Conservation (phyloP, 2,329 filamentous ascomycete genomes). For the Polytolypa hystricis region DNA sequence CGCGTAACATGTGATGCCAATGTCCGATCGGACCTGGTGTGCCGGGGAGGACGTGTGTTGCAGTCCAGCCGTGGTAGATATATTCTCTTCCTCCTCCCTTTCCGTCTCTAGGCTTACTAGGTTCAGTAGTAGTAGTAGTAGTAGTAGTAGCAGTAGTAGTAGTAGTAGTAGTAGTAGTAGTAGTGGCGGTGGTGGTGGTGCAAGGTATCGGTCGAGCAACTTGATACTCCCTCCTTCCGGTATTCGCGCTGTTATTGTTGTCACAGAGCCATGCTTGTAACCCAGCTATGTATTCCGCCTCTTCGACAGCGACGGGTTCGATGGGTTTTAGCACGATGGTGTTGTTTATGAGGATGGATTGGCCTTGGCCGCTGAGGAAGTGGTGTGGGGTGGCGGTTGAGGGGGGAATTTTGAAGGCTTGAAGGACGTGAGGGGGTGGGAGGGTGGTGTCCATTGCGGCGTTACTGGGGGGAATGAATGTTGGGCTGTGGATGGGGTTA, state of each 20-base stretch:
- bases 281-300: slow-evolving; percentile 4
- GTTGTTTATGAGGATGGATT: slow-evolving; percentile 2
- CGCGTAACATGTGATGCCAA: slow-evolving; percentile 6
- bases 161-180: neutral
- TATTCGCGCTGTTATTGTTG: neutral
- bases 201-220: slow-evolving; percentile 6
- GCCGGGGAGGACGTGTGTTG: slow-evolving; percentile 3
- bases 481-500: neutral
- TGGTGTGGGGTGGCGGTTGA: slow-evolving; percentile 3
- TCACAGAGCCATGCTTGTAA: slow-evolving; percentile 3
- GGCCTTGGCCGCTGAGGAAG: slow-evolving; percentile 6
- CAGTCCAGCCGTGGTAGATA: slow-evolving; percentile 6
- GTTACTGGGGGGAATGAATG: neutral
- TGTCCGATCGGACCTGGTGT: neutral
- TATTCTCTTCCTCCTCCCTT: neutral
- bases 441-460: neutral
- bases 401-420: slow-evolving; percentile 2
- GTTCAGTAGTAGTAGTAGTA: too few relatives aligned
- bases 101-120: neutral
- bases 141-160: too few relatives aligned
- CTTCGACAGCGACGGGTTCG: neutral
- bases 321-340: slow-evolving; percentile 5
- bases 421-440: neutral
- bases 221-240: slow-evolving; percentile 2
- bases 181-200: neutral